Percentiles rank a stretch among this genome's conserved stretches.
These are phyloP conservation scores for Lomentospora prolificans DNA, from an alignment of 2,329 filamentous ascomycete genomes.

Conservation along the genomic window DNA sequence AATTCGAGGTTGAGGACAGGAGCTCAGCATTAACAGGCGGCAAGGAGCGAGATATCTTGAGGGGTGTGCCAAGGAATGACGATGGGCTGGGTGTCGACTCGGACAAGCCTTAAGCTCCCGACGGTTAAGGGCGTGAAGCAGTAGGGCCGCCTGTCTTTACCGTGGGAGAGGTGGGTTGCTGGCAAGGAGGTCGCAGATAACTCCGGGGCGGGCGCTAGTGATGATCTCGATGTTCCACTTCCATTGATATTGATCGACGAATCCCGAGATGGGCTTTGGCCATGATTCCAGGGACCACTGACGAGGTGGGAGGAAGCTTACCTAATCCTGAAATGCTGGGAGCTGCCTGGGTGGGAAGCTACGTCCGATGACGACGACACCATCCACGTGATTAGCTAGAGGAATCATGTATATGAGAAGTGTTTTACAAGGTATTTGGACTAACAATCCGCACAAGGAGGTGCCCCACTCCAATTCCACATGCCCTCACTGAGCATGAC, in stretches of 20 bases:
- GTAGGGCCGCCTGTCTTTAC: neutral
- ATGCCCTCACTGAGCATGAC: too few relatives aligned
- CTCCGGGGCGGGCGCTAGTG: neutral
- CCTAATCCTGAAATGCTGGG: neutral
- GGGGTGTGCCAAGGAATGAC: neutral
- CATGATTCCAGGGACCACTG: neutral
- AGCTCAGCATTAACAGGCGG: neutral
- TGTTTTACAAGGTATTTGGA: too few relatives aligned
- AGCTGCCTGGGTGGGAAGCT: neutral
- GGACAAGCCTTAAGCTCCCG: neutral
- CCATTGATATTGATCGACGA: slow-evolving; percentile 3
- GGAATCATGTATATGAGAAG: too few relatives aligned
- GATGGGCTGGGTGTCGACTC: neutral
- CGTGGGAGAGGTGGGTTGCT: neutral
- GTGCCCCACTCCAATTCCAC: neutral
- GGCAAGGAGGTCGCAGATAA: neutral
- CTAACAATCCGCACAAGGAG: too few relatives aligned
- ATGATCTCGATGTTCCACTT: slow-evolving; percentile 6
- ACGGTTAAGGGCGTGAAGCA: neutral
- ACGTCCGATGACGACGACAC: neutral
- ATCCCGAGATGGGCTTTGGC: neutral
- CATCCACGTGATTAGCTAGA: neutral
- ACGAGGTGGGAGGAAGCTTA: neutral
- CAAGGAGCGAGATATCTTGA: neutral
- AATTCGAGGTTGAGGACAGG: neutral